Evolutionary conservation across 1,139 yeast genomes (phyloP), one percentile per base, ranked within the genome.

Genomic region (Candida smagusa): DNA sequence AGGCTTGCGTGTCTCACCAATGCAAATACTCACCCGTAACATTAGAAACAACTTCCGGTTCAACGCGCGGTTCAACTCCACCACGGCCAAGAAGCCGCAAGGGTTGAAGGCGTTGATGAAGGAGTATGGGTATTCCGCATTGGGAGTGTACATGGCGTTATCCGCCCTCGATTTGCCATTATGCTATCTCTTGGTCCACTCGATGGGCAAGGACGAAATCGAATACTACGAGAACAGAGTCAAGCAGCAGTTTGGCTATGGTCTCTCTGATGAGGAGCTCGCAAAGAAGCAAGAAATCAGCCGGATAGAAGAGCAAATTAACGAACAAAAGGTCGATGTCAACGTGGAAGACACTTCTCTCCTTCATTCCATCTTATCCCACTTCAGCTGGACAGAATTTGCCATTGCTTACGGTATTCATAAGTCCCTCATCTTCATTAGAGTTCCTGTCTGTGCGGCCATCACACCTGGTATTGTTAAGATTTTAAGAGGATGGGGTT

Each of bases 351-450:
- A 42, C 34, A 49, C 28, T 39, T 56, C 7, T 2, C 22, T 38
- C 6, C 38, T 28, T 7, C 28, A 28, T 3, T 47, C 45, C 13
- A 30, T 84, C 23, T 61, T 77, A 55, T 48, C 64, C 7, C 73
- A 67, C 50, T 71, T 71, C 44, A 69, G 75, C 9, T 70, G 72
- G 73, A 66, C 76, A 2, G 97, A 92, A 59, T 79, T 88, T 50
- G 82, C 88, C 12, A 74, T 94, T 46, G 98, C 98, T 0, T 92
- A 92, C 58, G 96, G 96, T 4, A 68, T 92, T 37, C 98, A 92
- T 68, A 92, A 94, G 65, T 79, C 94, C 5, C 71, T 90, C 45
- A 75, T 84, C 9, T 78, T 92, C 48, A 73, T 88, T 31, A 75
- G 99, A 47, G 65, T 92, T 7, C 98, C 99, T 9, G 61, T 89